Evolutionary conservation across 2,329 filamentous ascomycete species (phyloP), one percentile per base, ranked within the genome.

Genomic region (Dothidotthia symphoricarpi): DNA sequence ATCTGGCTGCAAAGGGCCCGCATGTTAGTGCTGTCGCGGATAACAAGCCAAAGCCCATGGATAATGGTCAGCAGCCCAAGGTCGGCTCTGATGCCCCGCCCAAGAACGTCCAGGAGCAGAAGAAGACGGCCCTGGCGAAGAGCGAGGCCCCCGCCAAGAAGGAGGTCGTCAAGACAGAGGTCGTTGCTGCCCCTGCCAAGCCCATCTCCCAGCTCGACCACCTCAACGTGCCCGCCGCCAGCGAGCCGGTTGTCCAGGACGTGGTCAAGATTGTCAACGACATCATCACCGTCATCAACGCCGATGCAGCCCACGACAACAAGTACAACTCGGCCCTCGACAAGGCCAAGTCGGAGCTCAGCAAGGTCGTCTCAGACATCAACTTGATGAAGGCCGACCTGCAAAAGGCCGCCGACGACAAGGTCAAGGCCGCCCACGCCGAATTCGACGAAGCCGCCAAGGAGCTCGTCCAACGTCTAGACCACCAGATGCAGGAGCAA

Each of bases 191-290:
- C 17, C 30, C 54, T 3, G 45, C 57, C 13, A 47, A 55, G 26
- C 43, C 57, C 34, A 55, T 59, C 15, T 59, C 82, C 44, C 80
- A 81, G 12, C 88, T 97, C 53, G 87, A 95, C 61, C 81, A 89
- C 45, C 73, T 96, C 41, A 78, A 78, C 34, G 78, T 94, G 16
- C 76, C 80, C 36, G 80, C 88, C 56, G 88, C 86, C 36, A 81
- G 83, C 43, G 91, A 97, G 64, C 86, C 88, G 17, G 78, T 95
- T 24, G 86, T 97, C 15, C 89, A 96, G 69, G 88, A 97, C 59
- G 76, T 98, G 5, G 88, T 95, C 43, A 91, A 88, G 72, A 91
- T 95, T 71, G 78, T 98, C 56, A 98, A 98, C 71, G 88, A 95
- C 67, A 85, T 98, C 57, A 95, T 98, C 62, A 83, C 87, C 7